These are phyloP conservation scores for Neurospora cerealis DNA, from an alignment of 495 filamentous ascomycete species.

Conservation along the genomic window DNA sequence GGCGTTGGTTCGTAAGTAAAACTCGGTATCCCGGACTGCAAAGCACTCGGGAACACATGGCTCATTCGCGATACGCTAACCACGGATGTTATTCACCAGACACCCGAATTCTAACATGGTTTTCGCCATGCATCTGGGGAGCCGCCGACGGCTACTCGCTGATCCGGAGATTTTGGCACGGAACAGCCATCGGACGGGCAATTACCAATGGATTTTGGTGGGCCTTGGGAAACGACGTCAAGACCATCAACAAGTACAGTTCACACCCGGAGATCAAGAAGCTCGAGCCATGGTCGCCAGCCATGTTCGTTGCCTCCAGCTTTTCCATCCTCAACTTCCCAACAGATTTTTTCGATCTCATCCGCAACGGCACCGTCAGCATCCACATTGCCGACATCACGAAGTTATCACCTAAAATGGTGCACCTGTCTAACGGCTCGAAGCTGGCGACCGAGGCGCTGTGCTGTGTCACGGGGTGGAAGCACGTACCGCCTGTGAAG, in stretches of 20 bases:
- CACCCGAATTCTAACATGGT: conserved; percentile 33
- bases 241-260: conserved; percentile 48
- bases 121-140: conserved; percentile 37
- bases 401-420: conserved; percentile 32
- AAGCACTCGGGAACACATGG: too few species aligned
- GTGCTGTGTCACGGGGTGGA: conserved; percentile 64
- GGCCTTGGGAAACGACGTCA: conserved; percentile 49
- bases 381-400: conserved; percentile 56
- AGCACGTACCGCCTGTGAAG: conserved; percentile 50
- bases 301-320: conserved; percentile 54
- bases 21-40: too few species aligned
- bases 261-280: conserved; percentile 53
- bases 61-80: not conserved
- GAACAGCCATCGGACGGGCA: conserved; percentile 54
- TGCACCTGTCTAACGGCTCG: conserved; percentile 49
- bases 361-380: conserved; percentile 46
- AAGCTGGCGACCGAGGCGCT: conserved; percentile 50
- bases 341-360: conserved; percentile 51
- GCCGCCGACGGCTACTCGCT: conserved; percentile 28
- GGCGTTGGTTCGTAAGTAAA: conserved; percentile 46
- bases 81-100: too few species aligned
- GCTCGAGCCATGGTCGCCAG: conserved; percentile 51
- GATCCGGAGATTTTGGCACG: conserved; percentile 49
- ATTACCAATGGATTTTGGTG: conserved; percentile 62
- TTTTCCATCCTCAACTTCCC: conserved; percentile 64